Percentiles rank a stretch among this genome's conserved stretches.
phyloP scores from a whole-genome alignment of 805 yeast species.

The Clavispora phyllophila region DNA sequence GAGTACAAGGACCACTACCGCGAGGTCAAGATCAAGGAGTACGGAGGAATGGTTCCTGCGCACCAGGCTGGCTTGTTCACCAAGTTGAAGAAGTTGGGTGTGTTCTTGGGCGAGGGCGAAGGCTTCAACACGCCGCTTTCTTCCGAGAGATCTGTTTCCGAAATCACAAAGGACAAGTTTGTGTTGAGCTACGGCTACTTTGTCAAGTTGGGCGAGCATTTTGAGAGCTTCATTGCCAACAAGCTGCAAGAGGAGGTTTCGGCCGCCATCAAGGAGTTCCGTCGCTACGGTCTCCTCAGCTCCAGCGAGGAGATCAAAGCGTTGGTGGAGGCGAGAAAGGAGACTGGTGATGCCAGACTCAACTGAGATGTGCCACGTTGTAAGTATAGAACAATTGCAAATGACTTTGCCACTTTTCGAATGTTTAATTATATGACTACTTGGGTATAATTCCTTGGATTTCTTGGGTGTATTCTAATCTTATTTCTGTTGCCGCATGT shows the following conservation, averaged over 20 bases:
- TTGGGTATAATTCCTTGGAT: no score
- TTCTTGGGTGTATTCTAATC: neutral
- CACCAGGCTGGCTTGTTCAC: conserved; percentile 67
- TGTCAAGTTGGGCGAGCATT: conserved; percentile 44
- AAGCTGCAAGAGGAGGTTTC: conserved; percentile 37
- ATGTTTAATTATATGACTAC: neutral
- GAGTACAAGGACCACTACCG: conserved; percentile 71
- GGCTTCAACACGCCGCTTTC: conserved; percentile 65
- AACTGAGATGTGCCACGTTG: neutral
- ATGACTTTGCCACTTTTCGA: neutral
- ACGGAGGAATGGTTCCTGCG: conserved; percentile 76
- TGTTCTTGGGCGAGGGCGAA: conserved; percentile 67
- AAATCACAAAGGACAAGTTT: conserved; percentile 39
- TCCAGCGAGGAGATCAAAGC: conserved; percentile 37
- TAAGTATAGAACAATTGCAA: neutral
- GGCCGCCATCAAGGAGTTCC: conserved; percentile 52
- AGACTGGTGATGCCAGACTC: conserved; percentile 19
- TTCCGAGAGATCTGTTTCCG: conserved; percentile 32
- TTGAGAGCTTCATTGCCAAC: conserved; percentile 36
- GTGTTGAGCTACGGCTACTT: conserved; percentile 53
- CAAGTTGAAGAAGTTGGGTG: conserved; percentile 53
- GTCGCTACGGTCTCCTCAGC: conserved; percentile 60
- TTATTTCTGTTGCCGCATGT: no score
- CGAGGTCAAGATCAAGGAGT: conserved; percentile 53
- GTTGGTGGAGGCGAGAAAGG: conserved; percentile 37